Conservation (phyloP, 441 rosid genomes). For the Aquilaria agallochum region DNA sequence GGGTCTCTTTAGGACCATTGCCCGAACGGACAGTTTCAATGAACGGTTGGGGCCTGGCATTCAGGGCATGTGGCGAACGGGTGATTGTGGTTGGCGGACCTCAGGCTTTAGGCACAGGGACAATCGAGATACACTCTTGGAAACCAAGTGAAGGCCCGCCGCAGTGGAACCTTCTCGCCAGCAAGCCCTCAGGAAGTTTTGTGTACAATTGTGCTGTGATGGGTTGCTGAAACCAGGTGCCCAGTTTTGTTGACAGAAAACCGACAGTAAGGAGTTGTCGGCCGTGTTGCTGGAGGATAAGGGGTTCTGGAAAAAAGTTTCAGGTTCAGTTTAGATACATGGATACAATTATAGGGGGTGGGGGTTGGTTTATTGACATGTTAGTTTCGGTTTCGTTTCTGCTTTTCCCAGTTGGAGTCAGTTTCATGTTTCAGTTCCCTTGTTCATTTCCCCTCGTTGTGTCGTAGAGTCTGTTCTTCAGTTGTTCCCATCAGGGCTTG, state of each 20-base stretch:
- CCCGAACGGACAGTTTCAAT: constrained; percentile 54
- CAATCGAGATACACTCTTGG: constrained; percentile 71
- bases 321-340: constrained; percentile 22
- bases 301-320: constrained; percentile 23
- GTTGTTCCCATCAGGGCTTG: constrained; percentile 17
- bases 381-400: constrained; percentile 10
- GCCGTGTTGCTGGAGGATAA: constrained; percentile 17
- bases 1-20: constrained; percentile 55
- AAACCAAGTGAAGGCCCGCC: constrained; percentile 54
- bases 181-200: constrained; percentile 48
- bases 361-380: constrained; percentile 10
- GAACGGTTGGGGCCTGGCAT: constrained; percentile 96
- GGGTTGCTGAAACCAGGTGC: constrained; percentile 53
- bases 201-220: constrained; percentile 84
- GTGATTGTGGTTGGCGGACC: constrained; percentile 70
- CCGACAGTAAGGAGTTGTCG: constrained; percentile 13
- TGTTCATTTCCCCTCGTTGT: constrained; percentile 4
- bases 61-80: constrained; percentile 71
- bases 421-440: constrained; percentile 12
- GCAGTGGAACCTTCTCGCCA: constrained; percentile 60
- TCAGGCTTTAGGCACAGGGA: constrained; percentile 42
- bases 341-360: constrained; percentile 17
- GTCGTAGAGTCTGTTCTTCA: constrained; percentile 10
- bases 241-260: constrained; percentile 12
- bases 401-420: background rate